These are phyloP conservation scores for Pyronema domesticum DNA, from an alignment of 495 filamentous ascomycete genomes.

Conservation along the genomic window DNA sequence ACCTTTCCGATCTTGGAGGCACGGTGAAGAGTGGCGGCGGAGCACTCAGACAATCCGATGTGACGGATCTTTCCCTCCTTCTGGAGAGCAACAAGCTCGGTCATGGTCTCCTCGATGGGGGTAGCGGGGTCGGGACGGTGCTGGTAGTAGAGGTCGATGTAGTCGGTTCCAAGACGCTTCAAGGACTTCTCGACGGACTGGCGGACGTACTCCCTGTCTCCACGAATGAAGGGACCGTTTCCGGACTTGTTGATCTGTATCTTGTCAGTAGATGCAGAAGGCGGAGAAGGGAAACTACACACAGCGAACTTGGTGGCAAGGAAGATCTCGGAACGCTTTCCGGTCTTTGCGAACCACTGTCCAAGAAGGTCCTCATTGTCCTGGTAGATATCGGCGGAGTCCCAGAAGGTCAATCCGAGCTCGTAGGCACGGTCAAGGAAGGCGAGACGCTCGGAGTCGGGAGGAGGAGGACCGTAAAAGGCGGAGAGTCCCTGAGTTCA, in stretches of 20 bases:
- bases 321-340: slow-evolving; percentile 39
- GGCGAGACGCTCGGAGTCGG: slow-evolving; percentile 33
- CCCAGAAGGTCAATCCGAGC: slow-evolving; percentile 42
- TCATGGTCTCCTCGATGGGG: slow-evolving; percentile 47
- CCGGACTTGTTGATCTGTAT: not conserved
- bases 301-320: slow-evolving; percentile 39
- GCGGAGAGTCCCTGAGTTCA: slow-evolving; percentile 18
- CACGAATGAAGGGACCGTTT: not conserved
- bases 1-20: slow-evolving; percentile 47
- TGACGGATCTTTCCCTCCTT: slow-evolving; percentile 51
- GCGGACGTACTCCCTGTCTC: slow-evolving; percentile 44
- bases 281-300: slow-evolving; percentile 5
- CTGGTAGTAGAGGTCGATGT: slow-evolving; percentile 63
- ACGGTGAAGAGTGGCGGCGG: slow-evolving; percentile 49
- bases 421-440: slow-evolving; percentile 37
- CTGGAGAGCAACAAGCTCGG: slow-evolving; percentile 57
- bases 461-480: slow-evolving; percentile 27
- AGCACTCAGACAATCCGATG: slow-evolving; percentile 76
- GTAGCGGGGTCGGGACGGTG: slow-evolving; percentile 41
- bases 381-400: slow-evolving; percentile 35
- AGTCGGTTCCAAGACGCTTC: slow-evolving; percentile 52
- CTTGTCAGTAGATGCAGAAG: not conserved
- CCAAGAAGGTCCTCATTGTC: slow-evolving; percentile 39
- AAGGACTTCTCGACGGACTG: slow-evolving; percentile 52
- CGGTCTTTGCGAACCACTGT: slow-evolving; percentile 37